Base-by-base conservation (phyloP, 805 yeast genomes). In the Pichia nanzhaoensis region DNA sequence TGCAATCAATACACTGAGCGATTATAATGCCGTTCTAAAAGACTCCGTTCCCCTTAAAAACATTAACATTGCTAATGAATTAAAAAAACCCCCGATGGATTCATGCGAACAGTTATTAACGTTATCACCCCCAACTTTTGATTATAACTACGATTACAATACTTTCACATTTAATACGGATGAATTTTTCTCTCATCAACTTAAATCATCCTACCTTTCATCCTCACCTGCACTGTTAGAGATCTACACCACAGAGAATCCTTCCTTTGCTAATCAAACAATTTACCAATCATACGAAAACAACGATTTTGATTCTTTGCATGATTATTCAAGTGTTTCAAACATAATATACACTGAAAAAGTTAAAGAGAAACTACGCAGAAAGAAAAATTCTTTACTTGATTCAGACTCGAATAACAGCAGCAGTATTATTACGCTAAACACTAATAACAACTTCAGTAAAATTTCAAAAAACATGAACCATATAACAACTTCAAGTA, bases 331-430 rank as follows among this genome's bases (percentile, higher is more conserved):
- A 4, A 39, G 46, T 14, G 35, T 42, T 18, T 46, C 49, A n/a
- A 46, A 46, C 22, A 46, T 46, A 4, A 42, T 46, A 12, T 46
- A 46, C 20, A 42, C 49, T 7, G 39, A 39, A 24, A 46, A 46
- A 27, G 30, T 46, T 18, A 46, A 46, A 28, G 46, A 46, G 20
- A 42, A 46, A 35, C 31, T 46, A 39, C 46, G 49, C 30, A 32
- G 30, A 19, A 41, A 46, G 30, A 42, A 41, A 38, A 16, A 39
- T 19, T 28, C 32, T 5, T 38, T 40, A 8, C n/a, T 22, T 10
- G 45, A 30, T 18, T 17, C 20, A 17, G 7, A 34, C 28, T 10
- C 28, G 10, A 6, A 24, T 10, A 24, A 24, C 28, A 24, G 10
- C 10, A 24, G 6, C 6, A 24, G 10, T 24, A 24, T 24, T 24